These are phyloP conservation scores for Bocquillonia castaneifolia DNA, from an alignment of 441 rosid genomes.

Conservation along the genomic window DNA sequence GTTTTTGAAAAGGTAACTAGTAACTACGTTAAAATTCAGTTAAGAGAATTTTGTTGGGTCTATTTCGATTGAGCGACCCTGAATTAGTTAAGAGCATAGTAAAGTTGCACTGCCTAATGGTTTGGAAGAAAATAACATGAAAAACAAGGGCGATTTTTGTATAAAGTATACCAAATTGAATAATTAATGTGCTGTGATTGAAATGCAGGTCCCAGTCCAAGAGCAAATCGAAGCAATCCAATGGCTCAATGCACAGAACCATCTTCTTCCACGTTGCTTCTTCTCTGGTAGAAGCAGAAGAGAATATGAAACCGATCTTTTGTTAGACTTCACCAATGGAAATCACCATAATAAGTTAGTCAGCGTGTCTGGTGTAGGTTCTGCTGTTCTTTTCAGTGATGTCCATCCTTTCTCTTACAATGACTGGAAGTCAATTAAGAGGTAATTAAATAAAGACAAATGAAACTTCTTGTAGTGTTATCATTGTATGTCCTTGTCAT, in stretches of 20 bases:
- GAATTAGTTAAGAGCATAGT: no score
- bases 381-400: slow-evolving; percentile 69
- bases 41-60: no score
- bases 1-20: no score
- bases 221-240: slow-evolving; percentile 61
- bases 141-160: no score
- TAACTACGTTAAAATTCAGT: no score
- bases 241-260: slow-evolving; percentile 78
- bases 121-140: no score
- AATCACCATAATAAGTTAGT: slow-evolving; percentile 40
- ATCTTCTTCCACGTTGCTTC: slow-evolving; percentile 59
- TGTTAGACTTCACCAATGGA: slow-evolving; percentile 30
- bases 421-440: slow-evolving; percentile 77
- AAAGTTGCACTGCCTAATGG: no score
- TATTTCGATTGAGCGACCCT: no score
- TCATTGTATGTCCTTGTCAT: neutral
- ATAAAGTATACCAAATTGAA: no score
- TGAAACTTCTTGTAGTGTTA: neutral
- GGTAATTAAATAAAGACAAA: no score
- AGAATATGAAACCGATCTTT: slow-evolving; percentile 28
- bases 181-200: neutral
- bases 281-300: slow-evolving; percentile 54
- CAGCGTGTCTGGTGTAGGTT: slow-evolving; percentile 82
- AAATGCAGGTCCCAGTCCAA: slow-evolving; percentile 58
- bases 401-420: slow-evolving; percentile 65